Conservation (phyloP, 108 stramenopile genomes). For the Parmales sp. region DNA sequence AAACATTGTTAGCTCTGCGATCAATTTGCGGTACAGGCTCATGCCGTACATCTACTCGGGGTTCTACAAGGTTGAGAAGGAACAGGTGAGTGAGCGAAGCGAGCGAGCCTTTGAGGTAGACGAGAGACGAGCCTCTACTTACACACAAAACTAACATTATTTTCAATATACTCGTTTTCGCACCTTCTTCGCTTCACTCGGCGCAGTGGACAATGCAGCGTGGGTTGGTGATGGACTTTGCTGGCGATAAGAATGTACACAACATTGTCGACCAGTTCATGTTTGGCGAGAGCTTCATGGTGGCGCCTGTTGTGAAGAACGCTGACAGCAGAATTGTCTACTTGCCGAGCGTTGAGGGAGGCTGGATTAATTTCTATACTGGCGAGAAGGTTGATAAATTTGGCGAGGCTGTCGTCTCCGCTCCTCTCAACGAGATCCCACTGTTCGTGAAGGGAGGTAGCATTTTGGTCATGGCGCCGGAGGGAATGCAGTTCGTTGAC, state of each 20-base stretch:
- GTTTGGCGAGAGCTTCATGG: constrained; percentile 12
- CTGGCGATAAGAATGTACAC: neutral
- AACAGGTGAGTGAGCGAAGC: too few relatives aligned
- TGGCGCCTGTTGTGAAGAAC: constrained; percentile 5
- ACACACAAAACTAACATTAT: too few relatives aligned
- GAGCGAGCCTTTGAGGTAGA: too few relatives aligned
- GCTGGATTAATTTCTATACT: constrained; percentile 4
- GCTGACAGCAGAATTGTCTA: neutral
- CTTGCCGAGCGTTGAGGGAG: neutral
- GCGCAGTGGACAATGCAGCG: constrained; percentile 7
- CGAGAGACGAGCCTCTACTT: too few relatives aligned
- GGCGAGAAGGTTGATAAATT: neutral
- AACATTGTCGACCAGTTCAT: constrained; percentile 16
- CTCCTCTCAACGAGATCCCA: neutral
- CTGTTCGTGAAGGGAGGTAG: neutral
- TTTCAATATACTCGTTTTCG: too few relatives aligned
- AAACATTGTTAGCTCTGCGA: neutral
- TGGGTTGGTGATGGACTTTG: constrained; percentile 14
- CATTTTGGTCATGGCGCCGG: constrained; percentile 4
- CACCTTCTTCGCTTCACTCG: too few relatives aligned
- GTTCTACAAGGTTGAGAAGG: constrained; percentile 6
- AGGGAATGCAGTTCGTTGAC: neutral
- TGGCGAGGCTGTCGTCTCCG: neutral
- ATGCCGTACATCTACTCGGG: constrained; percentile 13
- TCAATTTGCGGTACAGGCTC: constrained; percentile 13